Percentiles rank a stretch among this genome's conserved stretches.
phyloP scores from a whole-genome alignment of 2,329 filamentous ascomycete genomes.

The Aspergillus versicolor region DNA sequence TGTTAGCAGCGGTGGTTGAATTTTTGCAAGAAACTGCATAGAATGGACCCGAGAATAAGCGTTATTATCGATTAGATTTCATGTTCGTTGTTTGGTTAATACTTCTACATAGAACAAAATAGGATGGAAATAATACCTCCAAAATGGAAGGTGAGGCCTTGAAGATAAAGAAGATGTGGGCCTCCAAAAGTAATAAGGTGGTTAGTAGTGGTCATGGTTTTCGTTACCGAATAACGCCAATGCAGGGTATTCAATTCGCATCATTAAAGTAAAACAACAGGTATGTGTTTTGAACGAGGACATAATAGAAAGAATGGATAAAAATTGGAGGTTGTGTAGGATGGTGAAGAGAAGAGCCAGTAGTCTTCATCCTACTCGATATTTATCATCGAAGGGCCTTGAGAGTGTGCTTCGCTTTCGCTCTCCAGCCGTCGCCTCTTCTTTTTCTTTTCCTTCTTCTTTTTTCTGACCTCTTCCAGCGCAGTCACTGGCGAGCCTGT shows the following conservation, averaged over 20 bases:
- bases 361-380: background rate
- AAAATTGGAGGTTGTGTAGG: background rate
- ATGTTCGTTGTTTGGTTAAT: background rate
- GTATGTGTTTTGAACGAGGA: background rate
- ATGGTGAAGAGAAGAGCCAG: background rate
- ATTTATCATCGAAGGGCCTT: background rate
- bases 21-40: constrained; percentile 29
- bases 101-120: background rate
- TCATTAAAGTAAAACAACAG: background rate
- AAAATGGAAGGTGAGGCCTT: background rate
- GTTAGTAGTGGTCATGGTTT: background rate
- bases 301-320: background rate
- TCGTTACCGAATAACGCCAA: constrained; percentile 6
- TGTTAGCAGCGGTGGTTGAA: constrained; percentile 31
- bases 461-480: constrained; percentile 3
- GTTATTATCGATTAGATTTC: background rate
- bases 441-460: constrained; percentile 19
- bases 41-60: background rate
- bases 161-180: background rate
- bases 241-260: background rate
- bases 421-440: constrained; percentile 12
- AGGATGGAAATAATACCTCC: background rate
- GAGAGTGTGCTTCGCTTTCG: background rate
- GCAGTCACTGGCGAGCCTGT: background rate
- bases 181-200: background rate